Evolutionary conservation across 2,329 filamentous ascomycete species (phyloP).

Genomic region (Pleoardoris graminearum): DNA sequence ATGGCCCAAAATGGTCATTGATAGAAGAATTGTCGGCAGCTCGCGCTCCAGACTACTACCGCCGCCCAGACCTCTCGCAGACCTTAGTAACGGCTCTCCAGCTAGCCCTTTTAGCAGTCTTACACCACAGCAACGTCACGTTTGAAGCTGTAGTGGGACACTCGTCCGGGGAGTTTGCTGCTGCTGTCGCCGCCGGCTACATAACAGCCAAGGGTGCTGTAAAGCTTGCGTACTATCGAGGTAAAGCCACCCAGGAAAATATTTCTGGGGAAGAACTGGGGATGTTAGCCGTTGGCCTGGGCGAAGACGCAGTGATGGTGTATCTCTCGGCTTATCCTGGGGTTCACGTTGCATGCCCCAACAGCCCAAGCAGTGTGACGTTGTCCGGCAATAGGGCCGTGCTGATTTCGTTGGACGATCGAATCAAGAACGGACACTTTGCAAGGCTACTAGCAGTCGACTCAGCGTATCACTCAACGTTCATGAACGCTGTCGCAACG

Average conservation of each 20-base stretch:
- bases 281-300: background rate
- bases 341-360: background rate
- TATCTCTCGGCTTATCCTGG: background rate
- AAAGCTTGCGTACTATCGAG: background rate
- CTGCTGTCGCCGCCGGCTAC: background rate
- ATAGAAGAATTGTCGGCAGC: too few relatives aligned
- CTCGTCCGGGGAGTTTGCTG: background rate
- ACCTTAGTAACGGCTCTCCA: too few relatives aligned
- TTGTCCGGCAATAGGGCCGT: background rate
- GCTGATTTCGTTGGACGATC: background rate
- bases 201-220: background rate
- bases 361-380: background rate
- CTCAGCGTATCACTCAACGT: slow-evolving; percentile 17
- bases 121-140: too few relatives aligned
- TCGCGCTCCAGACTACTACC: too few relatives aligned
- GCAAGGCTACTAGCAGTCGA: slow-evolving; percentile 19
- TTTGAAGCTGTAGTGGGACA: slow-evolving; percentile 2
- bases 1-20: too few relatives aligned
- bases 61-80: too few relatives aligned
- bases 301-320: background rate
- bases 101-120: too few relatives aligned
- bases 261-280: background rate
- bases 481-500: slow-evolving; percentile 16
- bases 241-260: background rate
- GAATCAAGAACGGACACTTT: slow-evolving; percentile 12